Percentiles rank a stretch among this genome's conserved stretches.
Conservation (phyloP, 1,284 basidiomycete species). For the Pholiota adiposa region DNA sequence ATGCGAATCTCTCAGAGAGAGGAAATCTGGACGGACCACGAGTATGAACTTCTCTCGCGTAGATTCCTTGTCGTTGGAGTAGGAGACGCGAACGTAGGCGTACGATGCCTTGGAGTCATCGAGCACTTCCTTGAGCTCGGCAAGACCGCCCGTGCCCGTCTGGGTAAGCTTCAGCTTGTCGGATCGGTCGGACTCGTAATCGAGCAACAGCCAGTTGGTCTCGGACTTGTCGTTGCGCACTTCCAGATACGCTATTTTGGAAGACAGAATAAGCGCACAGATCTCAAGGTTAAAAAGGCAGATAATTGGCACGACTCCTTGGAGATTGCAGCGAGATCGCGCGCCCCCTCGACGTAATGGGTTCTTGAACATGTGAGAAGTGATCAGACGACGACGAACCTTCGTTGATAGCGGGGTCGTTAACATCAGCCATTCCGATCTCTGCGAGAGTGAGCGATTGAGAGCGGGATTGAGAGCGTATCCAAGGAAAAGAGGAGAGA, state of each 20-base stretch:
- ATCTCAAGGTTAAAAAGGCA: not conserved
- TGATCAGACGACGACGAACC: slow-evolving; percentile 48
- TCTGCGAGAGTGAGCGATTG: not conserved
- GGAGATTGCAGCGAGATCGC: not conserved
- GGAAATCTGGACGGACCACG: slow-evolving; percentile 50
- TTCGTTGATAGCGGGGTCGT: slow-evolving; percentile 76
- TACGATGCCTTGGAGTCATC: slow-evolving; percentile 80
- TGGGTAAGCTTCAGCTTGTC: slow-evolving; percentile 79
- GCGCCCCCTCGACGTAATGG: slow-evolving; percentile 3
- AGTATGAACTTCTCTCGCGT: slow-evolving; percentile 90
- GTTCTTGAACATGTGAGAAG: slow-evolving; percentile 3
- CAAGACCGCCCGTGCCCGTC: slow-evolving; percentile 80
- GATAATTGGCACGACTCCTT: not conserved
- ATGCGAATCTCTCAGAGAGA: slow-evolving; percentile 22
- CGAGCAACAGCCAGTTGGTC: slow-evolving; percentile 85
- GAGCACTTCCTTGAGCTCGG: slow-evolving; percentile 76
- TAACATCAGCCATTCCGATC: slow-evolving; percentile 78
- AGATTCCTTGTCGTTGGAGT: slow-evolving; percentile 86
- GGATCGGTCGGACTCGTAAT: slow-evolving; percentile 87
- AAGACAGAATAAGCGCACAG: slow-evolving; percentile 10
- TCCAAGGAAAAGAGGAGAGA: slow-evolving; percentile 17
- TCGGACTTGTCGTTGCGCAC: slow-evolving; percentile 83
- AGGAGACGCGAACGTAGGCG: slow-evolving; percentile 83
- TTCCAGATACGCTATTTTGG: slow-evolving; percentile 76
- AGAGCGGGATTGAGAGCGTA: slow-evolving; percentile 13